Percentiles rank a stretch among this genome's conserved stretches.
Evolutionary conservation across 176 grass and related monocot species (phyloP).

Genomic region (Oryza australiensis): DNA sequence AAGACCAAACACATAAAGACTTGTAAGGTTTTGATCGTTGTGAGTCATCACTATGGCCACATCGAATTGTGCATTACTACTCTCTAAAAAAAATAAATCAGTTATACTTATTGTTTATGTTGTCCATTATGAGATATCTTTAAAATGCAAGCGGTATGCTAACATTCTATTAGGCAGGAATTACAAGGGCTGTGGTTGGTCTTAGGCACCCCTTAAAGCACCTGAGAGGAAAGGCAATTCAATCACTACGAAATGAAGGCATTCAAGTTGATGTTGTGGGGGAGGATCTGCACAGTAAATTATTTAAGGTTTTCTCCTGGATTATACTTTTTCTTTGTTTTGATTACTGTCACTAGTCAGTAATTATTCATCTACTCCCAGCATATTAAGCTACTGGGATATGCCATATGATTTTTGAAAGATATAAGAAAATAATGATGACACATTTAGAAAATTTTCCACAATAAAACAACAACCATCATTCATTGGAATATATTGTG

Average conservation of each 20-base stretch:
- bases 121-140: background rate
- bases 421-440: background rate
- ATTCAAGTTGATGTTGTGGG: constrained; percentile 84
- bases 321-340: background rate
- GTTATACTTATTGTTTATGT: background rate
- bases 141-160: background rate
- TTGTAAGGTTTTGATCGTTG: background rate
- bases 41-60: background rate
- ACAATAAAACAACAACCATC: background rate
- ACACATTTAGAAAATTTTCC: background rate
- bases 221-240: constrained; percentile 82
- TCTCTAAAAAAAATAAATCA: background rate
- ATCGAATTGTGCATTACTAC: background rate
- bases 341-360: background rate
- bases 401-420: background rate
- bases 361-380: background rate
- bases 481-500: background rate
- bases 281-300: constrained; percentile 75
- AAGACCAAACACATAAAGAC: background rate
- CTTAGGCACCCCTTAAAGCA: constrained; percentile 82
- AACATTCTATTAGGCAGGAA: constrained; percentile 82
- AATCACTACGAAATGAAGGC: constrained; percentile 75
- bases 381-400: background rate
- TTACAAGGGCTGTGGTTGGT: constrained; percentile 81
- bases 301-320: constrained; percentile 58